Evolutionary conservation across 129 eudicot species (phyloP).

Genomic region (Mikania micrantha): DNA sequence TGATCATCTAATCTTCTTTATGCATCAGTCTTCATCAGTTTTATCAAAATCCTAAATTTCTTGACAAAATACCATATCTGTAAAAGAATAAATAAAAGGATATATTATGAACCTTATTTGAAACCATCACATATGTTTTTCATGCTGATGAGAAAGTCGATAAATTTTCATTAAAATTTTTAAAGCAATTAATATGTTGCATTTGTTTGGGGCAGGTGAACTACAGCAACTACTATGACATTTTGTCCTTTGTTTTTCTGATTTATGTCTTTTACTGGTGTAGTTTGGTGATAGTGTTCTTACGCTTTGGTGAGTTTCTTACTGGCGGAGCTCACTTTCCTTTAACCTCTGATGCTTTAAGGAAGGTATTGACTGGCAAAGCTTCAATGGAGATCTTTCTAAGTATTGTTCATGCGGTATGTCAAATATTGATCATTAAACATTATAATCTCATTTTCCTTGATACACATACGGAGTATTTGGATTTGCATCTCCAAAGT

Average conservation of each 20-base stretch:
- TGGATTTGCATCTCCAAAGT: background rate
- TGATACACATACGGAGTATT: background rate
- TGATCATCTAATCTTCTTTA: too few relatives aligned
- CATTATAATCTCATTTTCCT: background rate
- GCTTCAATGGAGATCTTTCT: conserved; percentile 77
- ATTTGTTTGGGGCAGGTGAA: background rate
- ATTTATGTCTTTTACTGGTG: conserved; percentile 21
- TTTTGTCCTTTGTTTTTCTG: conserved; percentile 9
- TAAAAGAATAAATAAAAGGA: background rate
- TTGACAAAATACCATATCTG: background rate
- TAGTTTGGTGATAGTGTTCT: conserved; percentile 82
- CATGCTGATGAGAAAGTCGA: background rate
- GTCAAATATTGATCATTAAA: conserved; percentile 6
- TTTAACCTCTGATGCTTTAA: conserved; percentile 79
- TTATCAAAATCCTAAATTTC: too few relatives aligned
- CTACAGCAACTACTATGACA: background rate
- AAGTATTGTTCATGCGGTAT: conserved; percentile 77
- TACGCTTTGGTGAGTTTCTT: conserved; percentile 87
- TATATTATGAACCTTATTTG: background rate
- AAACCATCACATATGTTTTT: background rate
- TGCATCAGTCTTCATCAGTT: too few relatives aligned
- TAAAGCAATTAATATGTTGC: too few relatives aligned
- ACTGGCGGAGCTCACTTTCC: conserved; percentile 92
- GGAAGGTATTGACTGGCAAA: conserved; percentile 81
- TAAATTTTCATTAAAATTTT: background rate